Percentiles rank a stretch among this genome's conserved stretches.
These are phyloP conservation scores for Glycine tomentella DNA, from an alignment of 306 rosid genomes.

Conservation along the genomic window DNA sequence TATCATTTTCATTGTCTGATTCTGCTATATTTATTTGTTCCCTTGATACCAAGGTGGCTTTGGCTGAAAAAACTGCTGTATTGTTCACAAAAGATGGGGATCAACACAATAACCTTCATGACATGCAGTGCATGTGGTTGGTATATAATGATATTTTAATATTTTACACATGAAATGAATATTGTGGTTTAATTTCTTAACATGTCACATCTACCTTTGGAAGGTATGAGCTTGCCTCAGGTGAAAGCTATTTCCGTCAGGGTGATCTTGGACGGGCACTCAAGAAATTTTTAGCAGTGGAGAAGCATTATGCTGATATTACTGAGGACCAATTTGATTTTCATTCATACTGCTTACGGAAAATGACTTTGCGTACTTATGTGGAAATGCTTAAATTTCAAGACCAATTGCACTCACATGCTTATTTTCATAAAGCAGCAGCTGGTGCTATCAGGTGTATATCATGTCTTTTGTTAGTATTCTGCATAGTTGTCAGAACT, in stretches of 20 bases:
- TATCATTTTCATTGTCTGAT: slow-evolving; percentile 40
- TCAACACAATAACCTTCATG: slow-evolving; percentile 98
- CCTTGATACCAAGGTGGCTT: slow-evolving; percentile 66
- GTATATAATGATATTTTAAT: slow-evolving; percentile 49
- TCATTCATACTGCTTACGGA: slow-evolving; percentile 97
- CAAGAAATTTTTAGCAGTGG: slow-evolving; percentile 91
- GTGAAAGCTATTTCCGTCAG: slow-evolving; percentile 96
- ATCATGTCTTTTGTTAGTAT: slow-evolving; percentile 29
- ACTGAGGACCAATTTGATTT: slow-evolving; percentile 99
- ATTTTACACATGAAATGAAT: slow-evolving; percentile 32
- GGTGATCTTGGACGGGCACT: slow-evolving; percentile 90
- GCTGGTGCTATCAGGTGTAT: slow-evolving; percentile 93
- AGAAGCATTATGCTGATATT: slow-evolving; percentile 97
- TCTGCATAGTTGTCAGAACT: not conserved
- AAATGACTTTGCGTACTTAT: slow-evolving; percentile 96
- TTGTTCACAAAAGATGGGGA: slow-evolving; percentile 99
- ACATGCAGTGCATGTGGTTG: slow-evolving; percentile 99
- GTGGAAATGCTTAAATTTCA: slow-evolving; percentile 98
- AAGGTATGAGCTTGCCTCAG: slow-evolving; percentile 98
- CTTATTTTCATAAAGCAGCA: slow-evolving; percentile 96
- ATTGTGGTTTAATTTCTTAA: slow-evolving; percentile 38
- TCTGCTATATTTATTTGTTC: slow-evolving; percentile 18
- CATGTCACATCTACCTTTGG: slow-evolving; percentile 35
- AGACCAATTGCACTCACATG: slow-evolving; percentile 93
- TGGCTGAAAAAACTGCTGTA: slow-evolving; percentile 97